Evolutionary conservation across 2,329 filamentous ascomycete species (phyloP), one percentile per base, ranked within the genome.

Genomic region (Claviceps fusiformis): DNA sequence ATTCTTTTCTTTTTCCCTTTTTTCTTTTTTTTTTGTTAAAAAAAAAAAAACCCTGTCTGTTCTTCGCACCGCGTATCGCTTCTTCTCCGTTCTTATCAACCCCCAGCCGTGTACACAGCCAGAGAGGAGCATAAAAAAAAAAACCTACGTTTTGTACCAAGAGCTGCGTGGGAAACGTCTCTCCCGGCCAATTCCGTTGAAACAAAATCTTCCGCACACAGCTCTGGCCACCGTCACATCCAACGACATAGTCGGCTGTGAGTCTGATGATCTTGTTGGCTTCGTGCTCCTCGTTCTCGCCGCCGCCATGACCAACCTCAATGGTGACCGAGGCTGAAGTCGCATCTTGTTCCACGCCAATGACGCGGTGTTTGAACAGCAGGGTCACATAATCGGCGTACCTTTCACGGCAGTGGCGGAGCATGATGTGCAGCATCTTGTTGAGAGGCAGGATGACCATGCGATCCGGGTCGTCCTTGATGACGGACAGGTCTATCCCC

Each of bases 111-210:
- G 37, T 3, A 41, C 37, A 41, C 3, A 41, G 13, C 37, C 37
- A 41, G 37, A 41, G 35, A 37, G n/a, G n/a, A n/a, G n/a, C n/a
- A n/a, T n/a, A n/a, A n/a, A n/a, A 17, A 41, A 17, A 13, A 41
- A 41, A 41, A 58, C 65, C 57, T 58, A 74, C 74, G 65, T 79
- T 78, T 5, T 75, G 78, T 27, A 75, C 75, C 6, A 78, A 66
- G 54, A 79, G 75, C 57, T 77, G 74, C 54, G 71, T 67, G 52
- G 75, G 68, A 65, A 75, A 71, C 0, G 76, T 79, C 61, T 74
- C 55, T 71, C 1, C 75, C 71, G 0, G 74, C 74, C 59, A 75
- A 77, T 37, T 64, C 53, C 43, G 63, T 62, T 54, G 51, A 31
- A 19, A 72, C 71, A 61, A 73, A 72, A 11, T 75, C 45, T 65